Percentiles rank a stretch among this genome's conserved stretches.
phyloP scores from a whole-genome alignment of 495 filamentous ascomycete genomes.

The Penicillium maclennaniae region DNA sequence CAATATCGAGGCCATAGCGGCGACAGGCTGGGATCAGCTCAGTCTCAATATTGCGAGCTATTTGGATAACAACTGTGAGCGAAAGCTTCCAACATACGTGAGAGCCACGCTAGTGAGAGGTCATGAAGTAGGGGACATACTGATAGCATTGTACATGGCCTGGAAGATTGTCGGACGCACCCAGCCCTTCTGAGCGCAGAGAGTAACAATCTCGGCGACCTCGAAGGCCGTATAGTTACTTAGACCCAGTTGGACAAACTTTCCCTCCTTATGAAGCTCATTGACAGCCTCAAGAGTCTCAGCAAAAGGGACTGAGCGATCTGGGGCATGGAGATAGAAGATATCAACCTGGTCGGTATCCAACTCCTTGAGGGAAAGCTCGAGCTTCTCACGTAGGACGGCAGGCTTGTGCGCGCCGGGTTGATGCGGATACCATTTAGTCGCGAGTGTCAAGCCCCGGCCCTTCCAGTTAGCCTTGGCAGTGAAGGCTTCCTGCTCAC shows the following conservation, averaged over 20 bases:
- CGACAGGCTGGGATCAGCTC: slow-evolving; percentile 77
- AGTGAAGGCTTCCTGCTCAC: slow-evolving; percentile 80
- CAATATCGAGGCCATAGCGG: slow-evolving; percentile 82
- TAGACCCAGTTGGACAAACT: slow-evolving; percentile 77
- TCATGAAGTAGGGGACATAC: slow-evolving; percentile 16
- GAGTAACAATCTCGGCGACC: slow-evolving; percentile 81
- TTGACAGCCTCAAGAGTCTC: slow-evolving; percentile 76
- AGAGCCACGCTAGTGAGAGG: not conserved
- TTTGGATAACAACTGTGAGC: slow-evolving; percentile 17
- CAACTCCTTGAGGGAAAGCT: slow-evolving; percentile 66
- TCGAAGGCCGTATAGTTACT: slow-evolving; percentile 87
- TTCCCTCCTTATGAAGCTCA: slow-evolving; percentile 80
- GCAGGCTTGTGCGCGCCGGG: slow-evolving; percentile 58
- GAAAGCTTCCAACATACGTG: not conserved
- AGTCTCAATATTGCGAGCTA: slow-evolving; percentile 68
- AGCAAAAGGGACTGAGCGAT: slow-evolving; percentile 71
- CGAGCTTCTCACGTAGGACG: slow-evolving; percentile 56
- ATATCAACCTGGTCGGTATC: slow-evolving; percentile 78
- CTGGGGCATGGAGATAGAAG: slow-evolving; percentile 83
- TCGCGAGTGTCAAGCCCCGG: slow-evolving; percentile 76
- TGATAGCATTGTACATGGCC: slow-evolving; percentile 62
- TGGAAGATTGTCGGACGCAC: slow-evolving; percentile 62
- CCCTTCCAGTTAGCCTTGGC: slow-evolving; percentile 73
- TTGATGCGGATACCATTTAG: slow-evolving; percentile 68
- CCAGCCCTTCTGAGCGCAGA: slow-evolving; percentile 76